A percentile compares a stretch with the other conserved stretches of the same genome.
Conservation (phyloP, 208 protist species). For the Leishmania martiniquensis region DNA sequence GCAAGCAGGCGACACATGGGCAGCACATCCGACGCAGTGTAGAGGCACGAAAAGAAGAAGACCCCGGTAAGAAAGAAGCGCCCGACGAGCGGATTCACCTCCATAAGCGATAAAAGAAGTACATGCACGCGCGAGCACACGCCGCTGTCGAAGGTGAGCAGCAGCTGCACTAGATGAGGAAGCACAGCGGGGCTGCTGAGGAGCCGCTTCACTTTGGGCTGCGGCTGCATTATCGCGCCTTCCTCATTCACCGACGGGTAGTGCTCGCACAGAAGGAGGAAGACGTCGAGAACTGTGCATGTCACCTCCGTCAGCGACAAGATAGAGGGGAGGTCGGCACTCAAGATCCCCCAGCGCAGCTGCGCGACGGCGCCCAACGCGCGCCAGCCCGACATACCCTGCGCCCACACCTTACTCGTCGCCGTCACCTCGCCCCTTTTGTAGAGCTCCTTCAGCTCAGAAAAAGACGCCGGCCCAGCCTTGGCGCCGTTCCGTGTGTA, state of each 20-base stretch:
- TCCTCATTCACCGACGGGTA: slow-evolving; percentile 88
- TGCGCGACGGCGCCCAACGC: slow-evolving; percentile 87
- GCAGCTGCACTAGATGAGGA: slow-evolving; percentile 94
- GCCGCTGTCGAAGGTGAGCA: slow-evolving; percentile 93
- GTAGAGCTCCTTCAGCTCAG: slow-evolving; percentile 66
- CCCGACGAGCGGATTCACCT: slow-evolving; percentile 85
- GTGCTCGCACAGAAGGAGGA: slow-evolving; percentile 86
- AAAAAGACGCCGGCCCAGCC: slow-evolving; percentile 72
- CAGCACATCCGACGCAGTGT: slow-evolving; percentile 94
- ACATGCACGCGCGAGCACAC: slow-evolving; percentile 82
- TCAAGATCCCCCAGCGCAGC: slow-evolving; percentile 91
- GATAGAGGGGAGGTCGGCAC: slow-evolving; percentile 55
- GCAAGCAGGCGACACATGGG: slow-evolving; percentile 87
- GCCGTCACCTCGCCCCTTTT: slow-evolving; percentile 45
- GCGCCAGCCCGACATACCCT: slow-evolving; percentile 94
- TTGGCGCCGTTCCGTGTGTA: slow-evolving; percentile 50
- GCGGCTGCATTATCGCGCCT: slow-evolving; percentile 91
- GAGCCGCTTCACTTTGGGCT: slow-evolving; percentile 92
- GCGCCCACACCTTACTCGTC: slow-evolving; percentile 93
- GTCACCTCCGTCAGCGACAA: slow-evolving; percentile 91
- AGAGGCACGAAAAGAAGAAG: slow-evolving; percentile 96
- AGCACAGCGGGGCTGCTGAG: slow-evolving; percentile 82
- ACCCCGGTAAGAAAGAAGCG: slow-evolving; percentile 93
- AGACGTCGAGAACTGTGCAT: slow-evolving; percentile 88
- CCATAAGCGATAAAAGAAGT: slow-evolving; percentile 87